Evolutionary conservation across 2,329 filamentous ascomycete genomes (phyloP), one percentile per base, ranked within the genome.

Genomic region (Tolypocladium pustulatum): DNA sequence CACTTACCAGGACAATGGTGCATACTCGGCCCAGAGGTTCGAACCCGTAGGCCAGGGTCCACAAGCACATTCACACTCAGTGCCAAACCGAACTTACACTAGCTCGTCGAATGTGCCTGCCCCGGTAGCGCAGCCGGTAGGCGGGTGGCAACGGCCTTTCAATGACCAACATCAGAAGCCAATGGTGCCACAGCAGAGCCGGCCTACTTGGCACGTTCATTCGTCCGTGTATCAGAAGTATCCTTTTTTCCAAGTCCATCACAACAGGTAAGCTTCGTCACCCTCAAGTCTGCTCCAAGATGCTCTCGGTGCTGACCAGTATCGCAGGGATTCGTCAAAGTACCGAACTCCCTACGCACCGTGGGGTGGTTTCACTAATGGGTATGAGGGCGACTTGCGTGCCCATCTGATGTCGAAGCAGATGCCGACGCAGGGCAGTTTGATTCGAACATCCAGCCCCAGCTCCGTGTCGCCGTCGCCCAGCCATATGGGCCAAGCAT

Each of bases 331-430:
- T 60, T 73, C 79, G 7, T 75, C 77, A 9, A 79, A 79, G 57
- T 86, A 87, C 60, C 77, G 81, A 55, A 84, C 81, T 5, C 84
- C 84, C 1, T 87, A 86, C 65, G 76, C 79, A 20, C 73, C 76
- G 1, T 77, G 73, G 71, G 79, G 80, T 30, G 83, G 82, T 0
- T 85, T 85, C 63, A 83, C 79, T 38, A 86, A 86, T 61, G 82
- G 81, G 5, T 84, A 85, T 59, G 81, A 84, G 67, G 81, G 79
- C 25, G 79, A 78, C 54, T 61, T 78, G 22, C 72, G 74, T 55
- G 75, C 76, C 22, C 76, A 80, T 59, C 61, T 81, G 52, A 74
- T 78, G 69, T 63, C 67, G 15, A 69, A 67, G 55, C 66, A 67
- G 52, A 73, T 78, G 69, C 61, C 67, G 15, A 69, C 67, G 53